phyloP scores from a whole-genome alignment of 352 stramenopile genomes.

The Phytophthora melonis region DNA sequence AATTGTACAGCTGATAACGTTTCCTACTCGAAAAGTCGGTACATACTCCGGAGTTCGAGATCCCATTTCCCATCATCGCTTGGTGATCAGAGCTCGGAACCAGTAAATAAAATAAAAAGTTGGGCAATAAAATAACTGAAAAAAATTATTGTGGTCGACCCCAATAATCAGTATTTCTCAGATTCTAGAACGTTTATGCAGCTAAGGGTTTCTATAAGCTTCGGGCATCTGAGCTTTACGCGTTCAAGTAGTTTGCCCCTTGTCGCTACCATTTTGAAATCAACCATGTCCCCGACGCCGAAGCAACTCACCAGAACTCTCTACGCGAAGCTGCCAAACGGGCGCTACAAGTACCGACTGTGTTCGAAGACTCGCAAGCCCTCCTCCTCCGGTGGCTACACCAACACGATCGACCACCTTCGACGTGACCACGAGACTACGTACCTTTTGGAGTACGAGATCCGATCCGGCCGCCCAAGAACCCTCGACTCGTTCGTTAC shows the following conservation, averaged over 20 bases:
- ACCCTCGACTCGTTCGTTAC: not conserved
- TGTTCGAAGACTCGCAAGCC: not conserved
- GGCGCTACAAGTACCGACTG: not conserved
- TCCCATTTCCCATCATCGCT: too few relatives aligned
- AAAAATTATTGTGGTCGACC: too few relatives aligned
- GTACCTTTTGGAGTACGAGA: not conserved
- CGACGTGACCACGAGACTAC: not conserved
- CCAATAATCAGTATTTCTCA: too few relatives aligned
- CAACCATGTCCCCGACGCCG: not conserved
- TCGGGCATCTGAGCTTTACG: too few relatives aligned
- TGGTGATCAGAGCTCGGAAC: too few relatives aligned
- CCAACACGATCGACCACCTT: not conserved
- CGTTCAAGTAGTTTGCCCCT: too few relatives aligned
- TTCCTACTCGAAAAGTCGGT: conserved; percentile 68
- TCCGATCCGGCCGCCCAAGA: not conserved
- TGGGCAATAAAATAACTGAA: too few relatives aligned
- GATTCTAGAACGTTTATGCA: not conserved
- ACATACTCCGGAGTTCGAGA: conserved; percentile 73
- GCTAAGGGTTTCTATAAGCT: not conserved
- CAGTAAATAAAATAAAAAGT: too few relatives aligned
- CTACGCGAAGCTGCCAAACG: not conserved
- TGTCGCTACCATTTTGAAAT: not conserved
- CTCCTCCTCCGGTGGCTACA: not conserved
- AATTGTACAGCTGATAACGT: conserved; percentile 81
- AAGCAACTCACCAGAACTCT: not conserved